These are phyloP conservation scores for Suillus placidus DNA, from an alignment of 768 basidiomycete genomes.

Conservation along the genomic window DNA sequence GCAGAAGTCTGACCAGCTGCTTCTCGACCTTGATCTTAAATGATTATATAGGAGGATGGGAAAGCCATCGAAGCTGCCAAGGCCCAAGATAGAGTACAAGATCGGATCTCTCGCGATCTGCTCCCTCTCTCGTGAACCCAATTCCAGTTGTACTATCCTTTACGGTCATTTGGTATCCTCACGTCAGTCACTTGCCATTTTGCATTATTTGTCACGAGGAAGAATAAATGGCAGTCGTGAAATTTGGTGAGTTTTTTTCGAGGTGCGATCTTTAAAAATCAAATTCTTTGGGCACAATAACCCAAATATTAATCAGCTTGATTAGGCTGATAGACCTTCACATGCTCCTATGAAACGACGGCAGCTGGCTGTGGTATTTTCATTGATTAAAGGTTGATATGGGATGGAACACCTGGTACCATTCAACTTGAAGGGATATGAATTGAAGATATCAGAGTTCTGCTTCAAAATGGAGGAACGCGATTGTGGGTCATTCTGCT, in stretches of 20 bases:
- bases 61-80: background rate
- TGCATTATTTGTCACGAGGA: background rate
- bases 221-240: background rate
- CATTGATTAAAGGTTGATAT: constrained; percentile 31
- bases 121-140: constrained; percentile 15
- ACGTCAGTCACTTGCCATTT: constrained; percentile 7
- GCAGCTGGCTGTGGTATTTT: constrained; percentile 20
- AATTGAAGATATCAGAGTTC: constrained; percentile 23
- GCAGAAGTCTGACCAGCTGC: background rate
- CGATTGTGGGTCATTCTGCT: constrained; percentile 26
- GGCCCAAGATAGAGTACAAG: constrained; percentile 7
- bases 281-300: background rate
- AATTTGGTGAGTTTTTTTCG: background rate
- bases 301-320: background rate
- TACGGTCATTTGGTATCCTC: background rate
- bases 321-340: background rate
- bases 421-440: constrained; percentile 17
- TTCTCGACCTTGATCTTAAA: background rate
- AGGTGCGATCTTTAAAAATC: background rate
- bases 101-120: constrained; percentile 37
- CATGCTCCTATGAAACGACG: background rate
- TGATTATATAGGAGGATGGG: background rate
- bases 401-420: background rate
- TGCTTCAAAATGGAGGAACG: constrained; percentile 28
- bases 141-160: constrained; percentile 13